Conservation (phyloP, 495 filamentous ascomycete genomes). For the Hypoxylon trugodes region DNA sequence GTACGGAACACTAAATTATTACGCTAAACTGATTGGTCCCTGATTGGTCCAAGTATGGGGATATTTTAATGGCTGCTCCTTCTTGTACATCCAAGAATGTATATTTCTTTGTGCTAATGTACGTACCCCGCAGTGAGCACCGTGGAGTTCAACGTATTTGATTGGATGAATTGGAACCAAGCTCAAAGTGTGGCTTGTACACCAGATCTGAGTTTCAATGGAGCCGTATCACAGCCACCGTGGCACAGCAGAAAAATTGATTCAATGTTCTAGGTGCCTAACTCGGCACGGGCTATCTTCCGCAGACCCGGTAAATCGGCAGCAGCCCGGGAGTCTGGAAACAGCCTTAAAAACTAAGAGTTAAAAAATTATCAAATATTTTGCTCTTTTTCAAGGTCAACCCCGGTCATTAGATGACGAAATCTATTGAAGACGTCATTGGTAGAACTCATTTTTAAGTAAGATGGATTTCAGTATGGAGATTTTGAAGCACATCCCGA, state of each 20-base stretch:
- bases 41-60: too few relatives aligned
- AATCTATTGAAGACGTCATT: slow-evolving; percentile 1
- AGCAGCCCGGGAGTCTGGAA: slow-evolving; percentile 4
- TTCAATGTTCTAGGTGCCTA: too few relatives aligned
- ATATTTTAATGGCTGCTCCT: too few relatives aligned
- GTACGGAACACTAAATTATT: not conserved
- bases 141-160: too few relatives aligned
- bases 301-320: not conserved
- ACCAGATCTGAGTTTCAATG: too few relatives aligned
- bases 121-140: too few relatives aligned
- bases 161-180: too few relatives aligned
- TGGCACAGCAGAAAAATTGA: not conserved
- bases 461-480: not conserved
- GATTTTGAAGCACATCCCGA: too few relatives aligned
- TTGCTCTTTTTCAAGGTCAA: slow-evolving; percentile 2
- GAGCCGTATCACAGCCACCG: too few relatives aligned
- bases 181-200: too few relatives aligned
- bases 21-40: too few relatives aligned
- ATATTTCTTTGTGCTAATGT: not conserved
- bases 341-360: not conserved
- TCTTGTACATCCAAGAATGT: not conserved
- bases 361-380: slow-evolving; percentile 7
- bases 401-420: not conserved
- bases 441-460: not conserved
- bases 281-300: not conserved